These are phyloP conservation scores for Leucosporidium scottii DNA, from an alignment of 768 basidiomycete genomes.

Conservation along the genomic window DNA sequence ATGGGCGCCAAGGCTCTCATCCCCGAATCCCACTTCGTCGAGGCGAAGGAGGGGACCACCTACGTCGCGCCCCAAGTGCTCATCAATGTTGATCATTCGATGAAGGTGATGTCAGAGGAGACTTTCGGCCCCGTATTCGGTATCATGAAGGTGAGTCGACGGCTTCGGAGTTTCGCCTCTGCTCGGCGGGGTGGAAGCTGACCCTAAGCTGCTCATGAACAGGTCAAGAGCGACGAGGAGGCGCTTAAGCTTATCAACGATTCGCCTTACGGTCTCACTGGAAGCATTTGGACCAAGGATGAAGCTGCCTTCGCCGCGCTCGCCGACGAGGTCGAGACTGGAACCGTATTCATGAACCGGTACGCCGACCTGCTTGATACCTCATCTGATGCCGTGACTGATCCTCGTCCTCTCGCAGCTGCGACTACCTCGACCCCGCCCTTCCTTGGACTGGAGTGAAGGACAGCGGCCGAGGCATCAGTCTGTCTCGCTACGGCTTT, in stretches of 20 bases:
- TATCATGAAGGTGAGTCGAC: constrained; percentile 66
- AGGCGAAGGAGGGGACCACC: constrained; percentile 64
- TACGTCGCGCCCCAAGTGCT: constrained; percentile 89
- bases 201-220: not conserved
- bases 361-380: constrained; percentile 35
- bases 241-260: constrained; percentile 92
- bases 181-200: not conserved
- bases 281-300: constrained; percentile 83
- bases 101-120: constrained; percentile 83
- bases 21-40: constrained; percentile 57
- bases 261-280: constrained; percentile 87
- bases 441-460: constrained; percentile 92
- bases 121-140: constrained; percentile 73
- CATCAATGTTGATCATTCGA: constrained; percentile 77
- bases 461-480: constrained; percentile 83
- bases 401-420: constrained; percentile 46
- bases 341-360: constrained; percentile 91
- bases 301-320: constrained; percentile 60
- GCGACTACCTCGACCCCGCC: constrained; percentile 87
- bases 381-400: constrained; percentile 3
- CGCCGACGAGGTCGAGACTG: constrained; percentile 67
- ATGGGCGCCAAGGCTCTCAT: constrained; percentile 74
- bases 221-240: constrained; percentile 79
- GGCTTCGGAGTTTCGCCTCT: not conserved
- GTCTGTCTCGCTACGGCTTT: constrained; percentile 73